A percentile compares a stretch with the other conserved stretches of the same genome.
phyloP scores from a whole-genome alignment of 129 eudicot genomes.

The Glebionis coronaria region DNA sequence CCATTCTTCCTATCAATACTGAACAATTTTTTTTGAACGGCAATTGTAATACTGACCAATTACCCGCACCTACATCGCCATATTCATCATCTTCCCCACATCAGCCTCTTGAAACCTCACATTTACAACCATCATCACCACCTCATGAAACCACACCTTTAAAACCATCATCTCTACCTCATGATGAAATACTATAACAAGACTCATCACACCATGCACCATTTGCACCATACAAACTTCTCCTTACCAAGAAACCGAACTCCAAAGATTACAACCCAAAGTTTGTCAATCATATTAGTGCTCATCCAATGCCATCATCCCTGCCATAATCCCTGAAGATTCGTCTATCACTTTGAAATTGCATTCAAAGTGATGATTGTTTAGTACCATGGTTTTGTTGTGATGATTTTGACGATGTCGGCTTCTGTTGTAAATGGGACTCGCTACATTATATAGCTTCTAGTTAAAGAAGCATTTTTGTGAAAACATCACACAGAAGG shows the following conservation, averaged over 20 bases:
- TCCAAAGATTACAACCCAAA: background rate
- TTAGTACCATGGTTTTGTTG: too few species aligned
- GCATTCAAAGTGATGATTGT: too few species aligned
- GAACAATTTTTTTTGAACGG: background rate
- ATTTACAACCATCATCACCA: background rate
- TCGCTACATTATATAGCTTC: too few species aligned
- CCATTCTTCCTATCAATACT: background rate
- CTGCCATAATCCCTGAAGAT: too few species aligned
- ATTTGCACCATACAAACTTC: background rate
- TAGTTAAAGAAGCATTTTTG: too few species aligned
- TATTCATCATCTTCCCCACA: background rate
- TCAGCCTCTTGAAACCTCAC: background rate
- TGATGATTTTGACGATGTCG: too few species aligned
- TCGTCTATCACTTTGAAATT: too few species aligned
- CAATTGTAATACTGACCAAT: background rate
- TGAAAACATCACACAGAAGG: too few species aligned
- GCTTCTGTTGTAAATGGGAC: too few species aligned
- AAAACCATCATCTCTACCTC: too few species aligned
- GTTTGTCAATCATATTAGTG: background rate
- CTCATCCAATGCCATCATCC: constrained; percentile 2
- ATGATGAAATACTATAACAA: background rate
- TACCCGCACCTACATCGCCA: background rate
- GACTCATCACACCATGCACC: too few species aligned
- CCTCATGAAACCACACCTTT: too few species aligned
- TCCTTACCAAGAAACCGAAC: background rate